Evolutionary conservation across 768 basidiomycete species (phyloP), one percentile per base, ranked within the genome.

Genomic region (Hemileccinum rubropunctum): DNA sequence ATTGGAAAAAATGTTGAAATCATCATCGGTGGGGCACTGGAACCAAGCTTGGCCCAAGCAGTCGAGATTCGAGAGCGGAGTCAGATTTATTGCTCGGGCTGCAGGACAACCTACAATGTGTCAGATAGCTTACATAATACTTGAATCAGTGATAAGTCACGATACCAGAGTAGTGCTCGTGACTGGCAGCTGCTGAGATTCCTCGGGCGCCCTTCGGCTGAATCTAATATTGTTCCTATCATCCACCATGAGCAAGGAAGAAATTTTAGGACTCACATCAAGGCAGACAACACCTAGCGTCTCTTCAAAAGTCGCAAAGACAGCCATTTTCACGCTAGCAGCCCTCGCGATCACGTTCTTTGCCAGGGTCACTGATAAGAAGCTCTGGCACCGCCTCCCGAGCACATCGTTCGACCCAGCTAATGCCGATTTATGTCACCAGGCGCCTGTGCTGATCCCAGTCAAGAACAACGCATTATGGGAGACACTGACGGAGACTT

Each of bases 401-500:
- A 15, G 9, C 36, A 15, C 21, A 34, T n/a, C 41, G 18, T 42
- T 40, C 28, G 8, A 30, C 14, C 36, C 48, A 15, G 28, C 41
- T 23, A 43, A 46, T 33, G 44, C 42, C 15, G 46, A 56, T 18
- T 35, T 66, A 43, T 76, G 75, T 46, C 65, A 73, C 12, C 75
- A 76, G 45, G 63, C 41, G 1, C 53, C 64, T 3, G 58, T 60
- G n/a, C 45, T 72, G 23, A 53, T 64, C 1, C 76, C 74, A 15
- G 45, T 56, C 32, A 69, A 61, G 57, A 68, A 75, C 45, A 58
- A 35, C 2, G 61, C 54, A 12, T 45, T 75, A 32, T 74, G 72
- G 71, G 32, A 55, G 47, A 53, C 49, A 13, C 45, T 78, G 4
- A 59, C 63, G 9, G 51, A 63, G 14, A 48, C 58, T 5, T 70